Base-by-base conservation (phyloP, 371 early-diverging fungal species). In the Blakeslea trispora region DNA sequence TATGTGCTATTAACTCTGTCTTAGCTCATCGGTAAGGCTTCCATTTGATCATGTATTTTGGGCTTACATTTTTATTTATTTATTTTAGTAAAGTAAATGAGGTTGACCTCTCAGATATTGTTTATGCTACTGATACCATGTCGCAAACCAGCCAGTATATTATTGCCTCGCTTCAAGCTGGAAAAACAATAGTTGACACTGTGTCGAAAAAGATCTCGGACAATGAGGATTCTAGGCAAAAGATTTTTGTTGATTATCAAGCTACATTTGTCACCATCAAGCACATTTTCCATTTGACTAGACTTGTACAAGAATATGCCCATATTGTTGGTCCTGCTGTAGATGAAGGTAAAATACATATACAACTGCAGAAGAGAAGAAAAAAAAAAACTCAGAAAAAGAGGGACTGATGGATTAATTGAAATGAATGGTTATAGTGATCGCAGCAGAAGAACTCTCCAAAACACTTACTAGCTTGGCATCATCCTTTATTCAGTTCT, bases 221-320 rank as follows among this genome's bases (percentile, higher is more conserved):
- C 10, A 37, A 31, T 5, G 17, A 44, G 2, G 19, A 45, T 18
- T 24, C 44, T 13, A 23, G 21, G 9, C 6, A 14, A 5, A 6
- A 32, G 13, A 18, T 54, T 3, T 21, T 57, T 32, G 17, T 18
- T 7, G 37, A 57, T 10, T 24, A 51, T 18, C 31, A 31, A 17
- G 6, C 31, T 5, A 53, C 48, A 7, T 66, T 66, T 35, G 45
- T 45, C 19, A 50, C 35, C 5, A 43, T 56, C 8, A 63, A 50
- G 7, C 47, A 47, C 15, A 32, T 68, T 4, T 57, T 72, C 1
- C 53, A 57, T n/a, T 28, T 72, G 21, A 54, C 57, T 19, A 54
- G 63, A 22, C 46, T 68, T 8, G 35, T 74, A 28, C 64, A 71
- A 52, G 66, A 60, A 8, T 70, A 74, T 48, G 63, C 57, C 11